Evolutionary conservation across 129 eudicot species (phyloP), one percentile per base, ranked within the genome.

Genomic region (Chrysanthemum lavandulifolium): DNA sequence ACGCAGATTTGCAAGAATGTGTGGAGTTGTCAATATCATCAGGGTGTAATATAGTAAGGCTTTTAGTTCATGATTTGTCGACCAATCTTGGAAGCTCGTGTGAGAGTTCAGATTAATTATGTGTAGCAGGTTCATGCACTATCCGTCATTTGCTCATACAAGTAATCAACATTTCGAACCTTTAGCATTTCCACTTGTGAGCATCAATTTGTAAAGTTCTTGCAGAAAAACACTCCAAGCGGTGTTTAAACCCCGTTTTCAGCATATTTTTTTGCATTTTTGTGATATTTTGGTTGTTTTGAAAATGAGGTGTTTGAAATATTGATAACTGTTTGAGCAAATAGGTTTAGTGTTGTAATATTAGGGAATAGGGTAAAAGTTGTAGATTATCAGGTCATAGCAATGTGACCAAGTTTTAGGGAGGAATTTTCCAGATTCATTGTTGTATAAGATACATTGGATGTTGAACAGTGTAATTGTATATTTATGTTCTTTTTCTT

Each of bases 1-100:
- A 92, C 29, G 94, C 91, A 13, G 98, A 92, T 69, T 71, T 92
- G 76, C 91, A 81, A 75, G 96, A 92, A 76, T 92, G 96, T 57
- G 45, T 87, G 45, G 95, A 89, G 63, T 29, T 85, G 13, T 84
- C 89, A 10, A 70, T 75, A 60, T 83, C 81, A 59, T 81, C 91
- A 2, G 88, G 94, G 55, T 67, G 83, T 31, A 92, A 85, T 55
- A 75, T 86, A 67, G 78, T 92, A 61, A 85, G 96, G 82, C 73
- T 92, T 69, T 61, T 85, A 61, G 95, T 89, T 58, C 90, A 89
- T 67, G 97, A 92, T 70, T 71, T 84, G 78, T 78, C 71, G 81
- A 79, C 90, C 50, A 80, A 80, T 86, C 87, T 77, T 5, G 95
- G 96, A 75, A 90, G 93, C 82, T 90, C 96, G 14, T 87, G 93